Evolutionary conservation across 169 alveolate genomes (phyloP), one percentile per base, ranked within the genome.

Genomic region (Plasmodium inui): DNA sequence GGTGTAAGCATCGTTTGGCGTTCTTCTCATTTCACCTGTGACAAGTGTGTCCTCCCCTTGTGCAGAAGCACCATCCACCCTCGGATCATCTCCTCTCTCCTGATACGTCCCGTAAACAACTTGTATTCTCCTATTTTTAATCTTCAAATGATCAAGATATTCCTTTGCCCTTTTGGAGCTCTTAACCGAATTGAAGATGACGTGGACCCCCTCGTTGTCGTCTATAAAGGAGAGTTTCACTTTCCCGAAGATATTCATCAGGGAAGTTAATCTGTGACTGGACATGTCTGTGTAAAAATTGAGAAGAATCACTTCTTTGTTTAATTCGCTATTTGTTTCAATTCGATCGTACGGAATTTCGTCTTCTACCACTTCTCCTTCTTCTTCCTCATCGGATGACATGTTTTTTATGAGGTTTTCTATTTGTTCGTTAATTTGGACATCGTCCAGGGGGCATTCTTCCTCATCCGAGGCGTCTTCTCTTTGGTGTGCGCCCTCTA

Each of bases 321-420:
- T 50, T 74, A 74, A 22, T 17, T 86, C 81, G 55, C 55, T 86
- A 8, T 73, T 86, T 55, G 78, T 84, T 37, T 86, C 70, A n/a
- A 86, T 84, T 28, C 93, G 83, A 74, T 86, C 93, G 70, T 86
- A 86, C 0, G 93, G 93, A 14, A 86, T 86, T 86, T 86, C 93
- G 67, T 86, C 93, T 55, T 86, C 93, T 32, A 86, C 86, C 8
- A 86, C 93, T 76, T 86, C 93, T 34, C 93, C 93, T 76, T 86
- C 93, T 76, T 86, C 93, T 44, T 86, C 93, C 41, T 86, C 93
- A 55, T 86, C 93, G 0, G 93, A 86, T 2, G 93, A 73, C 22
- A 86, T 37, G 28, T 86, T 78, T 12, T 86, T 86, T 32, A 86
- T 9, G 0, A 86, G 26, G 1, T 6, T 19, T 28, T 86, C 86